Evolutionary conservation across 805 yeast genomes (phyloP).

Genomic region (Yamadazyma laniorum): DNA sequence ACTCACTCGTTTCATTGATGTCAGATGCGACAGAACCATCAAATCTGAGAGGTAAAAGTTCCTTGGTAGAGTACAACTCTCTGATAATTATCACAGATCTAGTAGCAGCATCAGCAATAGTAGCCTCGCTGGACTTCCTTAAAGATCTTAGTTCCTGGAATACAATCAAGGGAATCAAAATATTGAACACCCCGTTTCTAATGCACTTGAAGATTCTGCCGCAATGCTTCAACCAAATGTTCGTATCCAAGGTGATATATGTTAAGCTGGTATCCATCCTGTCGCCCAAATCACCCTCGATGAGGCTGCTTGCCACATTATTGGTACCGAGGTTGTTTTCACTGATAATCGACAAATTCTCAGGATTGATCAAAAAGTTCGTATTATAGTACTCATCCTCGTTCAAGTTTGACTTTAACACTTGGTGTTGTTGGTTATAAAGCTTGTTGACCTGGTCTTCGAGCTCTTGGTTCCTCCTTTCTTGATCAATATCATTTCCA

Average conservation of each 20-base stretch:
- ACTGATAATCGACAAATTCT: conserved; percentile 15
- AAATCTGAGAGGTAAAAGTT: conserved; percentile 59
- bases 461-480: conserved; percentile 8
- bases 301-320: conserved; percentile 1
- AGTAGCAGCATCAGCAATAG: conserved; percentile 77
- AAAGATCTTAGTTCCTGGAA: conserved; percentile 75
- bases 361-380: conserved; percentile 21
- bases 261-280: conserved; percentile 57
- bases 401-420: conserved; percentile 12
- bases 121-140: conserved; percentile 67
- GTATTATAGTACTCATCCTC: conserved; percentile 24
- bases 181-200: conserved; percentile 54
- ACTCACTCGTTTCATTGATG: conserved; percentile 69
- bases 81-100: conserved; percentile 73
- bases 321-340: conserved; percentile 7
- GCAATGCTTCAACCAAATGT: conserved; percentile 78
- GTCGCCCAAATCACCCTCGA: conserved; percentile 54
- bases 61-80: conserved; percentile 57
- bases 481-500: conserved; percentile 23
- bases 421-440: conserved; percentile 21
- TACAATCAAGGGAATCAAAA: conserved; percentile 69
- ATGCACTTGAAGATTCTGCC: conserved; percentile 72
- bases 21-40: conserved; percentile 69
- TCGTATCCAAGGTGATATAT: conserved; percentile 67
- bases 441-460: conserved; percentile 16